These are phyloP conservation scores for Peniophora sp. DNA, from an alignment of 1,284 basidiomycete species.

Conservation along the genomic window DNA sequence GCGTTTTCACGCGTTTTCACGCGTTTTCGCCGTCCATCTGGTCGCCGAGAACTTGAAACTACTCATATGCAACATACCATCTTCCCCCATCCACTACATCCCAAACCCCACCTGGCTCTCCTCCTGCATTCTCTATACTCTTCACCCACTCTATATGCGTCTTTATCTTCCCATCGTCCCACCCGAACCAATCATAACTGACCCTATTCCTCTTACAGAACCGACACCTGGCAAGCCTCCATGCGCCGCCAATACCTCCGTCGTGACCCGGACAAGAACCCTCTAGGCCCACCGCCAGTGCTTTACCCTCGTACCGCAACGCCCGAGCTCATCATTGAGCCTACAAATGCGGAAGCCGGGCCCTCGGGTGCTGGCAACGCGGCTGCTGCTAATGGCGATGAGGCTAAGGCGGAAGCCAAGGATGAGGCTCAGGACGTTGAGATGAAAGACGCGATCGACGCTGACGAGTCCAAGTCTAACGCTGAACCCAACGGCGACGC, in stretches of 20 bases:
- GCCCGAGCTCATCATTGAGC: conserved; percentile 17
- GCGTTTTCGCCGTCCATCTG: no score
- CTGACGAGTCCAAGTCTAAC: conserved; percentile 2
- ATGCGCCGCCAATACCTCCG: conserved; percentile 66
- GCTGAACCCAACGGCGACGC: neutral
- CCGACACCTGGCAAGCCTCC: conserved; percentile 68
- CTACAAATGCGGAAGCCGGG: no score
- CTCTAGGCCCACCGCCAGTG: conserved; percentile 48
- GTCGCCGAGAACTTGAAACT: no score
- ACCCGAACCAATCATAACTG: conserved; percentile 6
- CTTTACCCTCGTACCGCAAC: conserved; percentile 8
- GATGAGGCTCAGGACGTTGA: conserved; percentile 4
- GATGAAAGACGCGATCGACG: conserved; percentile 1
- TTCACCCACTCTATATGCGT: no score
- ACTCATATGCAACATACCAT: no score
- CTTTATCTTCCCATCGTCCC: no score
- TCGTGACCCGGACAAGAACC: conserved; percentile 61
- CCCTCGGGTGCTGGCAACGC: neutral
- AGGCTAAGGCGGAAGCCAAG: neutral
- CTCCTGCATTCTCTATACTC: no score
- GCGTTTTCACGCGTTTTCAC: no score
- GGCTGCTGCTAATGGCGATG: neutral
- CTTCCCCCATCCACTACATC: no score
- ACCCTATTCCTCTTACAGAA: conserved; percentile 28
- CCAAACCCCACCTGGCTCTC: no score